Evolutionary conservation across 1,139 yeast species (phyloP).

Genomic region (Zhuliangozyma blackwelliae): DNA sequence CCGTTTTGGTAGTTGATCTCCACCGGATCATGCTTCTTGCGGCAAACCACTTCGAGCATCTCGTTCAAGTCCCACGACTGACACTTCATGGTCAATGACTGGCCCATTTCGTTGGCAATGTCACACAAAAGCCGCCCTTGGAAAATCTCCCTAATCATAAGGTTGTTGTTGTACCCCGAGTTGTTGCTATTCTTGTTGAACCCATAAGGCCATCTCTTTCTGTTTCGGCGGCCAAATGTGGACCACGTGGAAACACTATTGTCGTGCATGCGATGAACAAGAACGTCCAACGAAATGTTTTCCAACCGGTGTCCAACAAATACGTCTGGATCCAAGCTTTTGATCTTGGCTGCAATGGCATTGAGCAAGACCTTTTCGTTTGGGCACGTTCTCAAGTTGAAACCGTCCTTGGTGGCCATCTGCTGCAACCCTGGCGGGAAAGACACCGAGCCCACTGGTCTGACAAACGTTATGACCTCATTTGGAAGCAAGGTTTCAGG

Average conservation of each 20-base stretch:
- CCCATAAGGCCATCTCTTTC: slow-evolving; percentile 72
- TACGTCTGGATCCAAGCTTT: slow-evolving; percentile 81
- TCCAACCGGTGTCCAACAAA: slow-evolving; percentile 86
- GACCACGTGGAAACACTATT: slow-evolving; percentile 74
- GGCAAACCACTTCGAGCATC: slow-evolving; percentile 77
- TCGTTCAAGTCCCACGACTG: slow-evolving; percentile 95
- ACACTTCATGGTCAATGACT: slow-evolving; percentile 84
- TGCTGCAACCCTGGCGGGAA: slow-evolving; percentile 74
- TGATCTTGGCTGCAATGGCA: slow-evolving; percentile 69
- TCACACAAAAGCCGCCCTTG: slow-evolving; percentile 91
- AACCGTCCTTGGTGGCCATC: slow-evolving; percentile 47
- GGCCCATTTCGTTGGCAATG: slow-evolving; percentile 92
- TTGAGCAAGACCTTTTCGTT: slow-evolving; percentile 72
- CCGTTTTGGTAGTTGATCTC: slow-evolving; percentile 74
- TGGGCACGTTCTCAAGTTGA: slow-evolving; percentile 54
- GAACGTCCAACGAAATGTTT: slow-evolving; percentile 69
- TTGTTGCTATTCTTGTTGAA: slow-evolving; percentile 44
- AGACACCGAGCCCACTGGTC: slow-evolving; percentile 61
- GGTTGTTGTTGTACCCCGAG: slow-evolving; percentile 43
- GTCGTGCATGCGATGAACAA: slow-evolving; percentile 79
- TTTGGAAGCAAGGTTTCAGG: slow-evolving; percentile 52
- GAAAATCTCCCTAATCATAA: slow-evolving; percentile 61
- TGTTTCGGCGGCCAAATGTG: slow-evolving; percentile 74
- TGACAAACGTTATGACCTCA: slow-evolving; percentile 61
- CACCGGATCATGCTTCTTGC: slow-evolving; percentile 53